phyloP scores from a whole-genome alignment of 305 asterid species.

The Andrographis paniculata region DNA sequence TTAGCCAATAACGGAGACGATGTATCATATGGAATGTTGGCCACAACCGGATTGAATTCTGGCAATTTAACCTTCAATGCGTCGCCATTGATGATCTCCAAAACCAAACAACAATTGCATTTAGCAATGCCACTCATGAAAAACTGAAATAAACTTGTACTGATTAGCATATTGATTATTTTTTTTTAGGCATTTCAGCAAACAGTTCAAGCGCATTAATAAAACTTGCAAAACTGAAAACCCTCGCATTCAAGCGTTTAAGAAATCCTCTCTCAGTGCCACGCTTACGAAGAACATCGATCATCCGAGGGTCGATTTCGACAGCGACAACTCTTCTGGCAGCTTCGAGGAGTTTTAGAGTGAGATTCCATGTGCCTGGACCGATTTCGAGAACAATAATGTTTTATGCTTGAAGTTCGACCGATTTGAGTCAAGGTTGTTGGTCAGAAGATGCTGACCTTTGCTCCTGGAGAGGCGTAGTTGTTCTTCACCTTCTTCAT shows the following conservation, averaged over 20 bases:
- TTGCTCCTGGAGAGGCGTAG: conserved; percentile 59
- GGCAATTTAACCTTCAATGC: conserved; percentile 76
- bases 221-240: conserved; percentile 1
- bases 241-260: conserved; percentile 42
- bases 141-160: neutral
- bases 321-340: conserved; percentile 63
- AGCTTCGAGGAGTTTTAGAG: conserved; percentile 72
- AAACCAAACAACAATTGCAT: conserved; percentile 4
- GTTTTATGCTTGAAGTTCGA: conserved; percentile 42
- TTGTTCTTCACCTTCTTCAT: neutral
- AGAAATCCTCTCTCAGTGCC: conserved; percentile 26
- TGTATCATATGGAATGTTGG: conserved; percentile 85
- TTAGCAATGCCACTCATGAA: neutral
- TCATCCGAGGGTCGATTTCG: conserved; percentile 79
- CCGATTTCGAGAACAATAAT: conserved; percentile 82
- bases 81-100: conserved; percentile 66
- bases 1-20: conserved; percentile 80
- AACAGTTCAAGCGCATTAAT: conserved; percentile 21
- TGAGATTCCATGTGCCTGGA: conserved; percentile 93
- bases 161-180: neutral
- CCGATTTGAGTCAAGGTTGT: conserved; percentile 63
- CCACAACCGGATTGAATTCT: conserved; percentile 68
- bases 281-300: conserved; percentile 52
- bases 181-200: conserved; percentile 30
- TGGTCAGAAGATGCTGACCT: conserved; percentile 88